Evolutionary conservation across 208 protist genomes (phyloP).

Genomic region (Trypanosomatidae sp.): DNA sequence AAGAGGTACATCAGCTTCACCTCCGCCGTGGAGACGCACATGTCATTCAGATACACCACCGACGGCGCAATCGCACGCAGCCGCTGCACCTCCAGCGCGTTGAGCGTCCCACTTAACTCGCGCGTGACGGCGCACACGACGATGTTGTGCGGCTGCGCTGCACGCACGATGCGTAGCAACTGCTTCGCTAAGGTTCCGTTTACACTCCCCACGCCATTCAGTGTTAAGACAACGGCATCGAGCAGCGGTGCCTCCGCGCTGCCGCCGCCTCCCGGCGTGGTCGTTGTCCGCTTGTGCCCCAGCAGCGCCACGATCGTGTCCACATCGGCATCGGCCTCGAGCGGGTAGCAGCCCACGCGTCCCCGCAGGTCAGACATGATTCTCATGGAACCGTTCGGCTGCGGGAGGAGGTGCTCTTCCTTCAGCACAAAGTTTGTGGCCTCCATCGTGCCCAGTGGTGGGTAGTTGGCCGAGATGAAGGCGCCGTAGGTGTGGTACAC

Average conservation of each 20-base stretch:
- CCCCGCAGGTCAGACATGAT: slow-evolving; percentile 54
- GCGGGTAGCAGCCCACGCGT: slow-evolving; percentile 39
- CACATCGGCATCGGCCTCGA: slow-evolving; percentile 51
- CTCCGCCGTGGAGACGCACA: slow-evolving; percentile 55
- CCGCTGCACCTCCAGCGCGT: slow-evolving; percentile 27
- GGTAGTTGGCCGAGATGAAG: slow-evolving; percentile 90
- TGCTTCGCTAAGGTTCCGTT: slow-evolving; percentile 15
- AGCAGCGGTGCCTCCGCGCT: slow-evolving; percentile 25
- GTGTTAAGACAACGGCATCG: slow-evolving; percentile 47
- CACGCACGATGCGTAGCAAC: slow-evolving; percentile 36
- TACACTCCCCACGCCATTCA: slow-evolving; percentile 46
- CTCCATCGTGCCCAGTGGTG: slow-evolving; percentile 85
- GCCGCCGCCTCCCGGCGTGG: background rate
- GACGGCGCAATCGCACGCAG: slow-evolving; percentile 33
- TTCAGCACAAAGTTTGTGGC: slow-evolving; percentile 57
- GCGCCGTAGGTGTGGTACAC: slow-evolving; percentile 81
- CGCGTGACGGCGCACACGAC: slow-evolving; percentile 43
- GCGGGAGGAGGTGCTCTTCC: slow-evolving; percentile 47
- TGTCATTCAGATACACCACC: slow-evolving; percentile 56
- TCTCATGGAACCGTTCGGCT: slow-evolving; percentile 44
- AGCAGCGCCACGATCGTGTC: slow-evolving; percentile 43
- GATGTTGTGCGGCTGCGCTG: slow-evolving; percentile 24
- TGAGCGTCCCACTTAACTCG: slow-evolving; percentile 48
- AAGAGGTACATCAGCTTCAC: slow-evolving; percentile 84
- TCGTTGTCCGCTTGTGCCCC: slow-evolving; percentile 5